Conservation (phyloP, 192 early-diverging fungal species). For the Coemansia sp. region DNA sequence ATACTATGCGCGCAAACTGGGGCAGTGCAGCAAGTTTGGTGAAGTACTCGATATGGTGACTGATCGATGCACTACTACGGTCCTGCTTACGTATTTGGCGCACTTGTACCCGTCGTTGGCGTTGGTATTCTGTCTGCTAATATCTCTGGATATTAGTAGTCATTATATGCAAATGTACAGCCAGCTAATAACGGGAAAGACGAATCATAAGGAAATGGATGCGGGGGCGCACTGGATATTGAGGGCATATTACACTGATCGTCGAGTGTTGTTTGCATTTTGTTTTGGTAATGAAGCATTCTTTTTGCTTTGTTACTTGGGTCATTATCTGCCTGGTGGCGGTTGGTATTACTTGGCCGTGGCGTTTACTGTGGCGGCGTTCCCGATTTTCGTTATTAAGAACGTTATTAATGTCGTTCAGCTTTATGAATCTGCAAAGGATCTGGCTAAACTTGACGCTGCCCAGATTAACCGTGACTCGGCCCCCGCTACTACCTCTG, state of each 20-base stretch:
- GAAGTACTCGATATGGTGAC: constrained; percentile 99
- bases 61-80: constrained; percentile 92
- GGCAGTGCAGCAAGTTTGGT: constrained; percentile 96
- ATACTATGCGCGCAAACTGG: constrained; percentile 86
- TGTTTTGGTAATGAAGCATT: constrained; percentile 93
- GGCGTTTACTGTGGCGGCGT: constrained; percentile 41
- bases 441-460: constrained; percentile 72
- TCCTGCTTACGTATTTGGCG: constrained; percentile 86
- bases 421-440: constrained; percentile 82
- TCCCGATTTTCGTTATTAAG: constrained; percentile 84
- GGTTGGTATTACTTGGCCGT: constrained; percentile 15
- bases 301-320: constrained; percentile 87
- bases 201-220: constrained; percentile 90
- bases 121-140: constrained; percentile 87
- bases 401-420: constrained; percentile 95
- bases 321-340: constrained; percentile 42
- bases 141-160: constrained; percentile 90
- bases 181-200: constrained; percentile 79
- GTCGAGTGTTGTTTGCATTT: constrained; percentile 84
- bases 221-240: constrained; percentile 75
- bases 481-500: background rate
- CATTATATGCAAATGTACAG: constrained; percentile 99
- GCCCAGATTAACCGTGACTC: constrained; percentile 29
- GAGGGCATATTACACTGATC: constrained; percentile 91
- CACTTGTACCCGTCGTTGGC: constrained; percentile 66